Evolutionary conservation across 208 protist genomes (phyloP), one percentile per base, ranked within the genome.

Genomic region (Trypanosoma lewisi): DNA sequence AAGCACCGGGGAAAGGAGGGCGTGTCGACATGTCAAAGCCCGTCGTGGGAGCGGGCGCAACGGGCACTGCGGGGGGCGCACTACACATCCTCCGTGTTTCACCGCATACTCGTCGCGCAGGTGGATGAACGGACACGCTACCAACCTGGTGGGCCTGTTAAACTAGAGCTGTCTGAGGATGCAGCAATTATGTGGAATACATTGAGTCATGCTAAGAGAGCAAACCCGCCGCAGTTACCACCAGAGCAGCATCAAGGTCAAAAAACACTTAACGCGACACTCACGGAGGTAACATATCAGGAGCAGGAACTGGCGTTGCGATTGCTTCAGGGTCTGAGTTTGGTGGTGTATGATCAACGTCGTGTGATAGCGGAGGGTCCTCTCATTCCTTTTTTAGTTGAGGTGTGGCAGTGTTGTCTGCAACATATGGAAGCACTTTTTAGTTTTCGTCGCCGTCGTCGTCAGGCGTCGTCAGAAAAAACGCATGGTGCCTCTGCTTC

Each of bases 221-320:
- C 42, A 25, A 33, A 33, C 42, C n/a, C 25, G 42, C 42, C 1
- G 33, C 16, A 21, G 55, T 41, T 16, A 2, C 28, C 42, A 37
- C 28, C 37, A 21, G 14, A 42, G 3, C 36, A 2, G 14, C 47
- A n/a, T 27, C 23, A 51, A 39, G n/a, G 7, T 52, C 17, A 31
- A 36, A 73, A 77, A 36, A 30, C 67, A 21, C 68, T 87, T 14
- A 55, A 73, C 25, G 62, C 72, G 2, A 47, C 36, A 7, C 70
- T 88, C 0, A 89, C 84, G 0, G 78, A 69, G 11, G 83, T 95
- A 28, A 87, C 84, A n/a, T 92, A 76, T 58, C 75, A 75, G 65
- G 84, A 95, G 70, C 86, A 93, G 70, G 85, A 91, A 69, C 63
- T 91, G 28, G 89, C 89, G 9, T 69, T 93, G 36, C 86, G 89